These are phyloP conservation scores for Aspergillus sergii DNA, from an alignment of 2,329 filamentous ascomycete genomes.

Conservation along the genomic window DNA sequence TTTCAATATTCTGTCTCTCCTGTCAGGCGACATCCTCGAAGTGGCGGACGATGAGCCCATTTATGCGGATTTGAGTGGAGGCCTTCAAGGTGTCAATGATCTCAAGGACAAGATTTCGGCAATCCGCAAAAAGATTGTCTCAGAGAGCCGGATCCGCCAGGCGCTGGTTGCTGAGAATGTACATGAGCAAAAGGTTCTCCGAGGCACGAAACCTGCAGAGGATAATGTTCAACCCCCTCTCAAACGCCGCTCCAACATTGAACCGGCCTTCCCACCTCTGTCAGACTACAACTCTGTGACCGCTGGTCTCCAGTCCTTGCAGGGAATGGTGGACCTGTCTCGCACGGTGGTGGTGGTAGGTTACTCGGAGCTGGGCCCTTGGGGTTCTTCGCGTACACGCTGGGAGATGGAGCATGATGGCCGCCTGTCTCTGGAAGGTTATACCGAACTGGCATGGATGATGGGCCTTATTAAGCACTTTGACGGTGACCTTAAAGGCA, in stretches of 20 bases:
- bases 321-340: background rate
- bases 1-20: constrained; percentile 94
- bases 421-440: constrained; percentile 95
- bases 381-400: constrained; percentile 96
- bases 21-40: constrained; percentile 91
- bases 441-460: constrained; percentile 99
- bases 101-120: background rate
- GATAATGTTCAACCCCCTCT: background rate
- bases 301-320: background rate
- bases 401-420: constrained; percentile 99
- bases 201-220: background rate
- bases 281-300: background rate
- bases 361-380: constrained; percentile 80
- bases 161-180: background rate
- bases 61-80: constrained; percentile 95
- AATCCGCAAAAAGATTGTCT: background rate
- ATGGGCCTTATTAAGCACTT: constrained; percentile 99
- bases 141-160: background rate
- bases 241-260: background rate
- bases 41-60: constrained; percentile 94
- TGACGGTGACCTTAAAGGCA: constrained; percentile 92
- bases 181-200: background rate
- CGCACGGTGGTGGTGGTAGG: constrained; percentile 59
- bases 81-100: constrained; percentile 83
- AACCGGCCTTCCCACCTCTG: background rate